Percentiles rank a stretch among this genome's conserved stretches.
Conservation (phyloP, 306 rosid species). For the Carpinus fangiana region DNA sequence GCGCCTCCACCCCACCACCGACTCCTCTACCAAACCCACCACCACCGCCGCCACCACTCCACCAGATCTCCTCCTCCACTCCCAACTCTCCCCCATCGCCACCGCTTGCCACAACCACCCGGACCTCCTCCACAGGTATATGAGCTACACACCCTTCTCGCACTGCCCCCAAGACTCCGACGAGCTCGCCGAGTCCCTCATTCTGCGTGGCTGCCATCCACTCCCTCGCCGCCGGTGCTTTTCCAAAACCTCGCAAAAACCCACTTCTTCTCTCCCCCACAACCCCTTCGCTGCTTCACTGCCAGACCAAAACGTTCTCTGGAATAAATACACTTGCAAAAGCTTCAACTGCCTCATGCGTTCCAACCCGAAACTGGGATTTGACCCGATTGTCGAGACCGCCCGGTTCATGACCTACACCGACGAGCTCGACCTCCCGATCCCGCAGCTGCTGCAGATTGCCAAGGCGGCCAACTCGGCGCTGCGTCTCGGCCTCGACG, state of each 20-base stretch:
- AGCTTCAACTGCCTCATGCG: slow-evolving; percentile 66
- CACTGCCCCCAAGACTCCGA: slow-evolving; percentile 73
- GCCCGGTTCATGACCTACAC: slow-evolving; percentile 43
- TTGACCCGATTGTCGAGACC: slow-evolving; percentile 46
- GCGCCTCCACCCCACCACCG: slow-evolving; percentile 54
- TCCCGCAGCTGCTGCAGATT: slow-evolving; percentile 70
- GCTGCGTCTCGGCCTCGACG: slow-evolving; percentile 74
- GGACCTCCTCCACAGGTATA: slow-evolving; percentile 72
- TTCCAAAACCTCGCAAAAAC: slow-evolving; percentile 65
- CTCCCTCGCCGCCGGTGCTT: slow-evolving; percentile 98
- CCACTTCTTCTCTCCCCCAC: slow-evolving; percentile 48
- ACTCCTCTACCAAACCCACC: neutral
- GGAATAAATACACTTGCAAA: slow-evolving; percentile 75
- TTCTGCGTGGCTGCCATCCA: slow-evolving; percentile 91
- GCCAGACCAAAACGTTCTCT: slow-evolving; percentile 56
- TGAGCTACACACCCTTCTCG: slow-evolving; percentile 76
- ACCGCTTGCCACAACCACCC: slow-evolving; percentile 83
- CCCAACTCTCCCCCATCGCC: slow-evolving; percentile 74
- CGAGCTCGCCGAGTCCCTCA: slow-evolving; percentile 55
- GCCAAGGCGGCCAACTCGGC: slow-evolving; percentile 59
- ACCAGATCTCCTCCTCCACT: slow-evolving; percentile 76
- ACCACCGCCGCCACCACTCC: slow-evolving; percentile 33
- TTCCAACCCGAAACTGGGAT: slow-evolving; percentile 60
- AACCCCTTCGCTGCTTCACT: slow-evolving; percentile 58
- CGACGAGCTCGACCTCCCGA: slow-evolving; percentile 81